phyloP scores from a whole-genome alignment of 2,329 filamentous ascomycete species.

The Trichophyton rubrum region DNA sequence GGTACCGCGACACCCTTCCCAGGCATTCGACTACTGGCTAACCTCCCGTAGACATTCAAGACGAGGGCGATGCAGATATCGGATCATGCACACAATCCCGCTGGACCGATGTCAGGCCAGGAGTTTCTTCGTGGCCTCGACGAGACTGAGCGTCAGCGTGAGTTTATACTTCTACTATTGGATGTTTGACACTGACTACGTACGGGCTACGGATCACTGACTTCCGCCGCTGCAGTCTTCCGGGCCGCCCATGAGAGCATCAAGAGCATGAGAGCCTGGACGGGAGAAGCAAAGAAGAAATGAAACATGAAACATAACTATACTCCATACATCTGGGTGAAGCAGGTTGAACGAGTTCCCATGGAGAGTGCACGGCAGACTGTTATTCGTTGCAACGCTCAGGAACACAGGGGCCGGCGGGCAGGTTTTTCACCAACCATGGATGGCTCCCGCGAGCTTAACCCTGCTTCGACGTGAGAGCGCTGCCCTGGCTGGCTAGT shows the following conservation, averaged over 20 bases:
- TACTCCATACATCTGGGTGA: too few species aligned
- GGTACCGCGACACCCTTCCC: not conserved
- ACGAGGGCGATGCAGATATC: conserved; percentile 68
- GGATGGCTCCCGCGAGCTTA: not conserved
- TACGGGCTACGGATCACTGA: not conserved
- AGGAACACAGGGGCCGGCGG: not conserved
- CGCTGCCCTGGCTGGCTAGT: not conserved
- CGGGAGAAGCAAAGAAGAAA: conserved; percentile 47
- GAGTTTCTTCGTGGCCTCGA: conserved; percentile 83
- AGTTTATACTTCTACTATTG: conserved; percentile 16
- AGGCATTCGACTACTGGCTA: not conserved
- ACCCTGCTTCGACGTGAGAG: not conserved
- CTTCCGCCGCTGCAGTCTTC: conserved; percentile 41
- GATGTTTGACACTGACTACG: conserved; percentile 7
- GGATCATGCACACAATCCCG: conserved; percentile 76
- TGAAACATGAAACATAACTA: not conserved
- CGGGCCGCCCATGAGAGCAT: conserved; percentile 61
- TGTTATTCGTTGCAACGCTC: not conserved
- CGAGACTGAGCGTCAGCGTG: conserved; percentile 67
- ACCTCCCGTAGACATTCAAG: conserved; percentile 56
- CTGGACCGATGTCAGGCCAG: conserved; percentile 53
- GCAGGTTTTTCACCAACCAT: not conserved
- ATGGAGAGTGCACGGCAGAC: not conserved
- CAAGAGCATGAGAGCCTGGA: conserved; percentile 58
- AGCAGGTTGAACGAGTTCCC: too few species aligned